phyloP scores from a whole-genome alignment of 805 yeast genomes.

The Cyberlindnera amylophila region DNA sequence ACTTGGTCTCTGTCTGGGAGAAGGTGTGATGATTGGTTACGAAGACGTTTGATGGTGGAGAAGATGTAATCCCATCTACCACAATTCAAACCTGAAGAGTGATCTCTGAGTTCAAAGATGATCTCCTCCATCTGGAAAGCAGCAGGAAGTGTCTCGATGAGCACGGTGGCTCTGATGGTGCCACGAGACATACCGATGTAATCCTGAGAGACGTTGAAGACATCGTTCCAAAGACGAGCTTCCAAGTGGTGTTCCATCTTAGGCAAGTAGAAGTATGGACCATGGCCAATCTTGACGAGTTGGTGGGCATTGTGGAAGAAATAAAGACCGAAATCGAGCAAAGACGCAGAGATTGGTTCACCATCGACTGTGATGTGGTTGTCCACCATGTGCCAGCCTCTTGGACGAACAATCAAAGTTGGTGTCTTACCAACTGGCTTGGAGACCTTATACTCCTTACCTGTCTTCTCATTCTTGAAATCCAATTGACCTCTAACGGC shows the following conservation, averaged over 20 bases:
- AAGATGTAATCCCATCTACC: conserved; percentile 90
- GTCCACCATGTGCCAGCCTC: conserved; percentile 86
- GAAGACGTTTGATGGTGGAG: conserved; percentile 70
- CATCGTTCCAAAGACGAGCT: conserved; percentile 80
- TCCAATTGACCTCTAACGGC: conserved; percentile 65
- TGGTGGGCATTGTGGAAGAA: conserved; percentile 72
- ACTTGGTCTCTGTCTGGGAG: conserved; percentile 79
- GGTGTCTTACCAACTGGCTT: conserved; percentile 54
- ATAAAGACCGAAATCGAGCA: conserved; percentile 75
- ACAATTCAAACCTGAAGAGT: conserved; percentile 78
- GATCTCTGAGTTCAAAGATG: conserved; percentile 70
- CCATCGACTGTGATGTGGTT: conserved; percentile 68
- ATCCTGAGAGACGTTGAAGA: conserved; percentile 74
- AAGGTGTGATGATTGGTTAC: conserved; percentile 62
- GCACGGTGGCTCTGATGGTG: conserved; percentile 74
- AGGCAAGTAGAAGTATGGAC: conserved; percentile 80
- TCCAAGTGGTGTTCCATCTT: conserved; percentile 85
- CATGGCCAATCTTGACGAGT: conserved; percentile 59
- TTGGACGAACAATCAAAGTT: conserved; percentile 77
- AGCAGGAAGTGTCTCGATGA: conserved; percentile 81
- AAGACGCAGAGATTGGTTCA: conserved; percentile 73
- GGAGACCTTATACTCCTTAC: conserved; percentile 27
- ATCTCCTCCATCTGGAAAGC: conserved; percentile 87
- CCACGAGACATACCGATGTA: conserved; percentile 66
- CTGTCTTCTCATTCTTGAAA: conserved; percentile 34